Base-by-base conservation (phyloP, 805 yeast species). In the Ogataea neopini region DNA sequence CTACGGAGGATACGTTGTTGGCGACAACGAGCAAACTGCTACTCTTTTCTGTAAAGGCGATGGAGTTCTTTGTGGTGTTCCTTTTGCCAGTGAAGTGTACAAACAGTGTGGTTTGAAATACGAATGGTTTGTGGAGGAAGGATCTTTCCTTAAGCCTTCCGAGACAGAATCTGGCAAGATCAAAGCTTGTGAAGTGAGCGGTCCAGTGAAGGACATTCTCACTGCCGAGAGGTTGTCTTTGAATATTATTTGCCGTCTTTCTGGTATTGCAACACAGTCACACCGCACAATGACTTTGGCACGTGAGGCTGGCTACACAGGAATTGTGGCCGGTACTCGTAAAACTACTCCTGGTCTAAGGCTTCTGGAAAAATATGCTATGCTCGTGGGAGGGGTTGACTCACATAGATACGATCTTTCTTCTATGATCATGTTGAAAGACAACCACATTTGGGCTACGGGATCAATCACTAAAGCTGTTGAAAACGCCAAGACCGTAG, bases 271-370 rank as follows among this genome's bases (percentile, higher is more conserved):
- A 8, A 86, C 96, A 0, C 81, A 81, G 50, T 81, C 94, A 0
- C 67, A 71, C 43, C 66, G 70, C 23, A 77, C 91, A 3, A 70
- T 82, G 44, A 61, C 68, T 5, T 65, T 79, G 48, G 96, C 97
- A 1, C 76, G 82, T 47, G 68, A 76, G 35, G 69, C 77, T 4
- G 94, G 95, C 0, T 92, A 81, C 62, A 70, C 70, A 3, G 98
- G 98, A 0, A 76, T 84, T 19, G 89, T 91, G 63, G 97, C 98
- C 0, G 98, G 97, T 6, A 91, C 98, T 1, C 79, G 98, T 63
- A 91, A 91, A 69, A 92, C 97, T n/a, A 92, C 98, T 0, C 98
- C 98, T 0, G 98, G 98, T 0, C 76, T 91, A 52, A 80, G 98
- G 60, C 73, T 84, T 36, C 69, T 92, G 48, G 98, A 91, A 63